Conservation (phyloP, 768 basidiomycete genomes). For the Podaxis pistillaris region DNA sequence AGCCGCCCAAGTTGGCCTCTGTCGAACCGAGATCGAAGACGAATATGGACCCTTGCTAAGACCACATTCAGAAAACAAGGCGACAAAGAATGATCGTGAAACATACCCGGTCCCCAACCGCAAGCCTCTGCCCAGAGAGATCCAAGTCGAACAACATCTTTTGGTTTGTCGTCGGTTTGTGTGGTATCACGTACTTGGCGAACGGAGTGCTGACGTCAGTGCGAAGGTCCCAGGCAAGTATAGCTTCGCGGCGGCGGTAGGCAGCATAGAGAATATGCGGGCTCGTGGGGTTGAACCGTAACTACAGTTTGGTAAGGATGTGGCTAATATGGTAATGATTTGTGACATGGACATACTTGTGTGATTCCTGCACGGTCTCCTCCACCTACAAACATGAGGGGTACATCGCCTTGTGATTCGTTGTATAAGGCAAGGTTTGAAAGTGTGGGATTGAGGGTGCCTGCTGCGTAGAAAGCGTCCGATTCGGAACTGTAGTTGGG, state of each 20-base stretch:
- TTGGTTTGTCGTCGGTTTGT: conserved; percentile 59
- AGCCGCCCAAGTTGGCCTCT: conserved; percentile 7
- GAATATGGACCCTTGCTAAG: conserved; percentile 56
- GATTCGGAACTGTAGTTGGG: conserved; percentile 47
- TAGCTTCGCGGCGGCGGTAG: conserved; percentile 59
- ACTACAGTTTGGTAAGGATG: conserved; percentile 1
- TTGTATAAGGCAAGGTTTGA: conserved; percentile 67
- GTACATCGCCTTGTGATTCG: conserved; percentile 51
- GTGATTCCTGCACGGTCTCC: conserved; percentile 50
- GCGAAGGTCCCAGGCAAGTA: conserved; percentile 83
- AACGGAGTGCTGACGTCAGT: conserved; percentile 46
- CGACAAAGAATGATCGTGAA: not conserved
- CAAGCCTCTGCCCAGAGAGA: conserved; percentile 58
- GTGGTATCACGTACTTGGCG: conserved; percentile 29
- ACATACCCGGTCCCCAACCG: conserved; percentile 67
- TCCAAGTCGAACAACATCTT: conserved; percentile 78
- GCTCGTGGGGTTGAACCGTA: conserved; percentile 67
- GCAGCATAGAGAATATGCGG: conserved; percentile 78
- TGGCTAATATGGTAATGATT: not conserved
- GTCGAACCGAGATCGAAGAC: conserved; percentile 50
- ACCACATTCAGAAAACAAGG: not conserved
- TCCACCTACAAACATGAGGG: conserved; percentile 64
- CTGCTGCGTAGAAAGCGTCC: conserved; percentile 72
- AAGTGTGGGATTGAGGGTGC: conserved; percentile 57
- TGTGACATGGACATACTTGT: conserved; percentile 37